Conservation (phyloP, 2,329 filamentous ascomycete species). For the Claviceps citrina region DNA sequence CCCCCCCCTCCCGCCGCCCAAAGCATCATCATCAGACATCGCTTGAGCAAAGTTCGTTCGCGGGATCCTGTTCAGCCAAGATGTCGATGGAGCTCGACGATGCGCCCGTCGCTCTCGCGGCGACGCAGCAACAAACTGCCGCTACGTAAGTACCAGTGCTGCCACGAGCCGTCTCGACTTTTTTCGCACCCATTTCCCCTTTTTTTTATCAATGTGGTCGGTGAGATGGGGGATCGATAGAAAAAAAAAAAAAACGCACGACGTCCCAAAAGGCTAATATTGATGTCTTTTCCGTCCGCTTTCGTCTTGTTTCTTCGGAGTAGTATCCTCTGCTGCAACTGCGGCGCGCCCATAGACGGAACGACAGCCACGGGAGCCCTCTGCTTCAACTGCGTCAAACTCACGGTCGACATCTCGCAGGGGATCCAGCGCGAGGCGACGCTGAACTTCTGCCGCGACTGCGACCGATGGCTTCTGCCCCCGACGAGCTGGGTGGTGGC, state of each 20-base stretch:
- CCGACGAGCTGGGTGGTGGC: conserved; percentile 78
- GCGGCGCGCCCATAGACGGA: conserved; percentile 87
- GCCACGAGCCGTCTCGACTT: no score
- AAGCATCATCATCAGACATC: no score
- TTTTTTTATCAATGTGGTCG: no score
- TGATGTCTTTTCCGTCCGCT: neutral
- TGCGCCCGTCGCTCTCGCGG: conserved; percentile 23
- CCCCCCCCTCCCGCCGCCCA: no score
- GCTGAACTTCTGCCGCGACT: conserved; percentile 84
- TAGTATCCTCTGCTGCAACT: conserved; percentile 88
- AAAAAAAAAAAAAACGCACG: no score
- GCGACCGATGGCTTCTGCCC: conserved; percentile 83
- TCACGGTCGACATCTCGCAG: conserved; percentile 82
- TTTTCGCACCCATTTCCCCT: no score
- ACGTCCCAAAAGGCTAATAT: neutral
- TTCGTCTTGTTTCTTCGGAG: neutral
- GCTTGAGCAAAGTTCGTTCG: conserved; percentile 3
- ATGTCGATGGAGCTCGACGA: conserved; percentile 32
- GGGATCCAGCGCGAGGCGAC: conserved; percentile 84
- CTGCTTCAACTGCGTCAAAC: conserved; percentile 90
- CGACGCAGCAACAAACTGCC: conserved; percentile 17
- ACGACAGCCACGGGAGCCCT: conserved; percentile 73
- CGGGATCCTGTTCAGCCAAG: conserved; percentile 7
- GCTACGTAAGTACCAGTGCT: conserved; percentile 26
- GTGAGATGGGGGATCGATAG: no score